Percentiles rank a stretch among this genome's conserved stretches.
These are phyloP conservation scores for Ophiostoma angusticollis DNA, from an alignment of 2,329 filamentous ascomycete species.

Conservation along the genomic window DNA sequence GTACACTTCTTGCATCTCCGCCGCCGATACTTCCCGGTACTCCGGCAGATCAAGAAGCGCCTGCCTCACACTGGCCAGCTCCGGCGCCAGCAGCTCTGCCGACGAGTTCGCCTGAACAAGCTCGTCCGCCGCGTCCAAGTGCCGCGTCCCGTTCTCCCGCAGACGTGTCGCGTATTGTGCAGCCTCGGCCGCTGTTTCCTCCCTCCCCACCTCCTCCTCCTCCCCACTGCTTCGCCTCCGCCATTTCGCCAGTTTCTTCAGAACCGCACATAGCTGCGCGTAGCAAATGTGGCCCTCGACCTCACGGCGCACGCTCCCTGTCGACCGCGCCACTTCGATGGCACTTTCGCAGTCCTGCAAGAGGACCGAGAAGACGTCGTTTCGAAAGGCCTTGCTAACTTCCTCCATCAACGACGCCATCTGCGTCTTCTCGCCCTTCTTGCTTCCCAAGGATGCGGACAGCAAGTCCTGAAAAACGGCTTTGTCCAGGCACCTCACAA, in stretches of 20 bases:
- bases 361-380: conserved; percentile 12
- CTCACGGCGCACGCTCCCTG: conserved; percentile 28
- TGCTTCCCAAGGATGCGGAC: not conserved
- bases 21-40: conserved; percentile 33
- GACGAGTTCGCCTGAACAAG: conserved; percentile 14
- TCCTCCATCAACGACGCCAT: not conserved
- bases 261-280: conserved; percentile 28
- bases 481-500: conserved; percentile 7
- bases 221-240: not conserved
- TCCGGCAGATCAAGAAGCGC: not conserved
- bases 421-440: too few species aligned
- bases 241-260: not conserved
- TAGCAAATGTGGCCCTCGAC: conserved; percentile 38
- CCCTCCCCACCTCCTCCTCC: not conserved
- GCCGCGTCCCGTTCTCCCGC: conserved; percentile 2
- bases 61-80: not conserved
- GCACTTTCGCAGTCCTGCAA: conserved; percentile 28
- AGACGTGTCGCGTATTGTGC: not conserved
- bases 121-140: conserved; percentile 13
- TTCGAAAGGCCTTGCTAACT: not conserved
- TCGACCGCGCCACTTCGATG: conserved; percentile 23
- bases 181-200: not conserved
- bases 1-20: conserved; percentile 38
- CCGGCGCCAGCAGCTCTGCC: conserved; percentile 16
- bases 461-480: not conserved